Evolutionary conservation across 805 yeast species (phyloP), one percentile per base, ranked within the genome.

Genomic region (Candida coquimbonensis): DNA sequence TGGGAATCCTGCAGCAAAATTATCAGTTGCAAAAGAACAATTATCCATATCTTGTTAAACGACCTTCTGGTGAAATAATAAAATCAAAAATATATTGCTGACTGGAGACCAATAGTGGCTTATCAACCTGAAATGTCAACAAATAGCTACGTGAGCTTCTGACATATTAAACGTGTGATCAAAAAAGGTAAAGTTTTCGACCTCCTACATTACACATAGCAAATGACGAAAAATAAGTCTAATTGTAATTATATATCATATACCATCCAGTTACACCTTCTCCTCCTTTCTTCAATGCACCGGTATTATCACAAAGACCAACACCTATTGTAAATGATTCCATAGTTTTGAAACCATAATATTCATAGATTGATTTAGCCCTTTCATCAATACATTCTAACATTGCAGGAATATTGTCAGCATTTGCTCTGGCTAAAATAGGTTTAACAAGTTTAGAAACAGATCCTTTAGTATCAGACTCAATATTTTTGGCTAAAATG

Each of bases 121-220:
- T 78, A 74, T 1, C 77, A 68, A 58, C 74, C 74, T 34, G 79
- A 78, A 44, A 74, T 69, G 56, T 74, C 78, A 16, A 74, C 79
- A 44, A 74, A 17, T 68, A 14, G 76, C 74, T 1, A 74, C 58
- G 49, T 74, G 78, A 4, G 77, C 78, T 54, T 74, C 74, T 17
- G 19, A 17, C 19, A 17, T 17, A 17, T 17, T 17, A 17, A 17
- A 17, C 19, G 19, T 17, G 19, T 17, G 19, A 17, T 17, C 3
- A 17, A 17, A 17, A 17, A 3, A 17, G 19, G 19, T 17, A 17
- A n/a, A n/a, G 19, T 17, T 17, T 17, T 17, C n/a, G n/a, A n/a
- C n/a, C n/a, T n/a, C 19, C 19, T 3, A 17, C 19, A 17, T 17
- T 17, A 17, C 7, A 21, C 7, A 4, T 21, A 21, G 7, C 4